phyloP scores from a whole-genome alignment of 768 basidiomycete species.

The Russula compacta region DNA sequence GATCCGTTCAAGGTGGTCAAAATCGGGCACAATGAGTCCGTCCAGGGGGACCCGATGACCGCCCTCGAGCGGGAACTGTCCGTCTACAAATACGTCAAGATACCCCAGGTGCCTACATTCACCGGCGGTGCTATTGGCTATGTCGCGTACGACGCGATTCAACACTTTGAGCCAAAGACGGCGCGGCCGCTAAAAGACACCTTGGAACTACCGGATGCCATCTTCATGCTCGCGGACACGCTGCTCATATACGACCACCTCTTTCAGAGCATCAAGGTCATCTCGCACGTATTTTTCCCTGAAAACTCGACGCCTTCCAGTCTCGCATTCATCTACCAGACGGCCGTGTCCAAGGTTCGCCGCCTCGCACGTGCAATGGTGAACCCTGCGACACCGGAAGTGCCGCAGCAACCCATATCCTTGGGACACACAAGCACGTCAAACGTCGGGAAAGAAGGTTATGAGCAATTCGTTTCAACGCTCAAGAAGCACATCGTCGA shows the following conservation, averaged over 20 bases:
- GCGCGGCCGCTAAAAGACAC: constrained; percentile 65
- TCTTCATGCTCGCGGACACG: constrained; percentile 96
- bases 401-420: constrained; percentile 53
- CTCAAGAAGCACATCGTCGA: constrained; percentile 92
- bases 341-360: constrained; percentile 74
- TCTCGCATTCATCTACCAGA: constrained; percentile 79
- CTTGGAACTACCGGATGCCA: constrained; percentile 84
- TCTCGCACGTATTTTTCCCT: constrained; percentile 91
- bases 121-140: constrained; percentile 98
- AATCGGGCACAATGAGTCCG: constrained; percentile 76
- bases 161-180: constrained; percentile 94
- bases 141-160: constrained; percentile 93
- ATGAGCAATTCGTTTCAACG: constrained; percentile 82
- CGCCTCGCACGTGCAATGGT: constrained; percentile 67
- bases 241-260: constrained; percentile 96
- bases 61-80: constrained; percentile 80
- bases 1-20: constrained; percentile 91
- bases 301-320: constrained; percentile 55
- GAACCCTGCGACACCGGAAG: constrained; percentile 46
- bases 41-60: constrained; percentile 79
- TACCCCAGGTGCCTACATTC: constrained; percentile 88
- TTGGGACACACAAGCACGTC: constrained; percentile 65
- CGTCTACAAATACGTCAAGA: constrained; percentile 80
- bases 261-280: constrained; percentile 88
- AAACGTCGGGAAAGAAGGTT: constrained; percentile 90